phyloP scores from a whole-genome alignment of 306 rosid species.

The Senna tora region DNA sequence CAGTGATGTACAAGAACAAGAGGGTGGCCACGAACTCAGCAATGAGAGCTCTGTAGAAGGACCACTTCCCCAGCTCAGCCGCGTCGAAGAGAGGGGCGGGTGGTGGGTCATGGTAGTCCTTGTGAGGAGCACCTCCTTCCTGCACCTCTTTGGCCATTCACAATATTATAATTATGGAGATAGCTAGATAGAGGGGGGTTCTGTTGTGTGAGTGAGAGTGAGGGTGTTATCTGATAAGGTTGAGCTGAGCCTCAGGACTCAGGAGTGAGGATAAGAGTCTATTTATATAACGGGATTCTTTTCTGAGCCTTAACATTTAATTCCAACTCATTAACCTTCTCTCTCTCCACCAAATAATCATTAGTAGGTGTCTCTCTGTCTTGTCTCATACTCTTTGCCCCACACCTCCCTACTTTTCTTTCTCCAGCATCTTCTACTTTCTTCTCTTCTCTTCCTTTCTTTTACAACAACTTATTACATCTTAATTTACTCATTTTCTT shows the following conservation, averaged over 20 bases:
- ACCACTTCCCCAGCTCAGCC: slow-evolving; percentile 64
- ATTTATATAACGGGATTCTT: neutral
- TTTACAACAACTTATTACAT: no score
- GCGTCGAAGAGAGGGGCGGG: slow-evolving; percentile 68
- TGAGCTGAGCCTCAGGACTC: no score
- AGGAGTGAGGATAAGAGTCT: neutral
- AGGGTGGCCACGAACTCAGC: slow-evolving; percentile 94
- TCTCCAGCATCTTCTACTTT: no score
- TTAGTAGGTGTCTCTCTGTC: no score
- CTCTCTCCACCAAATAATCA: no score
- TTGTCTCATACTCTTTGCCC: no score
- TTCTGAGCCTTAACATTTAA: no score
- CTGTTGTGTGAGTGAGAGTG: slow-evolving; percentile 22
- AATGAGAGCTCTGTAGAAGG: slow-evolving; percentile 80
- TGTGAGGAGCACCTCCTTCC: slow-evolving; percentile 43
- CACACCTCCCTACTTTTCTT: no score
- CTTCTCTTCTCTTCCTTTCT: no score
- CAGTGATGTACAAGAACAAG: slow-evolving; percentile 72
- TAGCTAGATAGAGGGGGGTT: no score
- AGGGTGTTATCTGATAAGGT: neutral
- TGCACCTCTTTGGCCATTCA: slow-evolving; percentile 54
- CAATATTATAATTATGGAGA: no score
- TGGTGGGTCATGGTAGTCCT: slow-evolving; percentile 83
- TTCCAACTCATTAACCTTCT: neutral
- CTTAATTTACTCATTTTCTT: no score